A percentile compares a stretch with the other conserved stretches of the same genome.
phyloP scores from a whole-genome alignment of 257 asterid species.

The Cinchona pubescens region DNA sequence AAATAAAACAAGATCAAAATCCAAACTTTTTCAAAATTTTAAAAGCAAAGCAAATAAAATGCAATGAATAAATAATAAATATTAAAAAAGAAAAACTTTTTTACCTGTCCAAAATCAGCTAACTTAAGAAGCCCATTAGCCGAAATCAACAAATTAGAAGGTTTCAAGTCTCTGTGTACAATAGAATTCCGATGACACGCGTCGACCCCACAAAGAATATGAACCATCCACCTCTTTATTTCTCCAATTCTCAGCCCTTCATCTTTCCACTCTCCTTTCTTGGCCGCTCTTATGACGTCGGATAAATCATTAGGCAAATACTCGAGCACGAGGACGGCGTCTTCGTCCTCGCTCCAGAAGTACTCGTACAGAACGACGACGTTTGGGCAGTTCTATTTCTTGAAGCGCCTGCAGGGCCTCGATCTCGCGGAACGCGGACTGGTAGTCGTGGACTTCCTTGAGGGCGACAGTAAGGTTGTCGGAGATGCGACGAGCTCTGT shows the following conservation, averaged over 20 bases:
- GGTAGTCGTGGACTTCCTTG: slow-evolving; percentile 88
- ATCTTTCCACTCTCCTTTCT: slow-evolving; percentile 48
- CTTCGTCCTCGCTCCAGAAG: slow-evolving; percentile 93
- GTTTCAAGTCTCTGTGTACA: slow-evolving; percentile 92
- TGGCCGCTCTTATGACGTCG: slow-evolving; percentile 59
- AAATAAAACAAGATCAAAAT: neutral
- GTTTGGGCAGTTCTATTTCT: slow-evolving; percentile 65
- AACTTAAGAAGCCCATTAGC: slow-evolving; percentile 76
- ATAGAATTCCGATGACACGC: slow-evolving; percentile 77
- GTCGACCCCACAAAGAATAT: slow-evolving; percentile 70
- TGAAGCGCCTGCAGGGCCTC: slow-evolving; percentile 76
- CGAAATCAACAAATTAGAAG: slow-evolving; percentile 81
- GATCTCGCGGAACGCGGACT: slow-evolving; percentile 77
- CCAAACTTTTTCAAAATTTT: neutral
- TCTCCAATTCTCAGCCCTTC: slow-evolving; percentile 62
- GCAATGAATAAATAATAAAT: too few relatives aligned
- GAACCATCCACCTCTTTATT: slow-evolving; percentile 82
- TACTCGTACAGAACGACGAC: slow-evolving; percentile 66
- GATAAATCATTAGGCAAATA: slow-evolving; percentile 70
- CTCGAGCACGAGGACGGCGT: slow-evolving; percentile 87
- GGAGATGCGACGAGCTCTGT: slow-evolving; percentile 71
- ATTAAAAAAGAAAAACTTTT: neutral
- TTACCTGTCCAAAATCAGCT: slow-evolving; percentile 98
- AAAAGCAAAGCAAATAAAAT: neutral
- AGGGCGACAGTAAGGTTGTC: slow-evolving; percentile 75